These are phyloP conservation scores for Magnaporthiopsis rhizophila DNA, from an alignment of 2,329 filamentous ascomycete species.

Conservation along the genomic window DNA sequence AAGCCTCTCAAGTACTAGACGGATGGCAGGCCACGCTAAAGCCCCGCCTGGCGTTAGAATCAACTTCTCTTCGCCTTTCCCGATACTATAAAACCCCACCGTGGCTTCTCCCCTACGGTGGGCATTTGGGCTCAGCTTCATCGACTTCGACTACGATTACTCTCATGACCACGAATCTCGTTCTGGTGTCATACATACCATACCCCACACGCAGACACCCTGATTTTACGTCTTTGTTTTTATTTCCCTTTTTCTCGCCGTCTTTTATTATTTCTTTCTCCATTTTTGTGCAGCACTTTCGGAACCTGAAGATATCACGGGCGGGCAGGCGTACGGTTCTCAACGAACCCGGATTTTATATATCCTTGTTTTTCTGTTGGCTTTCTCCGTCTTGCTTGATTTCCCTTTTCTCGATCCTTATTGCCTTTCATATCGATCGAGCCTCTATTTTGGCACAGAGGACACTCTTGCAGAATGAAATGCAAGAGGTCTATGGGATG, in stretches of 20 bases:
- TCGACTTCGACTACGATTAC: too few species aligned
- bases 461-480: slow-evolving; percentile 2
- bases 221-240: not conserved
- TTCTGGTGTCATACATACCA: too few species aligned
- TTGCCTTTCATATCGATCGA: too few species aligned
- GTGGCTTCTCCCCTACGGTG: not conserved
- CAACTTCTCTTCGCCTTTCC: slow-evolving; percentile 20
- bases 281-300: slow-evolving; percentile 10
- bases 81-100: not conserved
- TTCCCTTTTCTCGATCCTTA: slow-evolving; percentile 13
- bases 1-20: slow-evolving; percentile 86
- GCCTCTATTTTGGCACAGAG: too few species aligned
- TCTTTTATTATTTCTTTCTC: slow-evolving; percentile 13
- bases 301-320: slow-evolving; percentile 16
- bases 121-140: too few species aligned
- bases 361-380: slow-evolving; percentile 11
- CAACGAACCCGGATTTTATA: slow-evolving; percentile 24
- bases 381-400: slow-evolving; percentile 13
- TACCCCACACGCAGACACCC: too few species aligned
- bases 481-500: not conserved
- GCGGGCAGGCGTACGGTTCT: slow-evolving; percentile 25
- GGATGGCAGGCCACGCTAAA: slow-evolving; percentile 7
- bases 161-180: too few species aligned
- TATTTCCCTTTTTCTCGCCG: slow-evolving; percentile 8
- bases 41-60: slow-evolving; percentile 17